Evolutionary conservation across 1,284 basidiomycete species (phyloP).

Genomic region (Pholiota adiposa): DNA sequence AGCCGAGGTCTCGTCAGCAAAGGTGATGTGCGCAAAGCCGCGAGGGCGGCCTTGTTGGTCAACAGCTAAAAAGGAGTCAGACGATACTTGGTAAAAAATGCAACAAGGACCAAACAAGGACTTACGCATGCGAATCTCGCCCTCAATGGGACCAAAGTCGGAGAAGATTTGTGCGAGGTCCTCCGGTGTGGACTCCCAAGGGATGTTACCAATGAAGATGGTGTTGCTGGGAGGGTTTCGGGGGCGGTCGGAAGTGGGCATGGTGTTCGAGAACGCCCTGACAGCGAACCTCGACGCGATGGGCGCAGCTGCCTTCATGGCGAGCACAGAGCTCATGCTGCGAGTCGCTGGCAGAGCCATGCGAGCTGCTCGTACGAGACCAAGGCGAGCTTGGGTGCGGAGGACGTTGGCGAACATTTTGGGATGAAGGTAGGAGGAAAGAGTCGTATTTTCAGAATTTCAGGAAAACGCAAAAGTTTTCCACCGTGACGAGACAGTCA

Average conservation of each 20-base stretch:
- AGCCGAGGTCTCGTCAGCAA: constrained; percentile 38
- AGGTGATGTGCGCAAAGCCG: constrained; percentile 52
- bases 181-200: constrained; percentile 42
- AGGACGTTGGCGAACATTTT: constrained; percentile 38
- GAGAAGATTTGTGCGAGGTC: constrained; percentile 41
- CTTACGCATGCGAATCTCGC: constrained; percentile 38
- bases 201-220: constrained; percentile 51
- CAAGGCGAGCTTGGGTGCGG: constrained; percentile 35
- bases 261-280: constrained; percentile 22
- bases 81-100: not conserved
- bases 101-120: constrained; percentile 22
- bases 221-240: constrained; percentile 29
- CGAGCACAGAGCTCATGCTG: constrained; percentile 14
- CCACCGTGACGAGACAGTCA: not conserved
- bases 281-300: constrained; percentile 14
- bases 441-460: not conserved
- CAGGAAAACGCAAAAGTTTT: not conserved
- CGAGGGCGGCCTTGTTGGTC: constrained; percentile 38
- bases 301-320: constrained; percentile 1
- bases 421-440: constrained; percentile 12
- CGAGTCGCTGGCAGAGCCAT: constrained; percentile 19
- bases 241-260: not conserved
- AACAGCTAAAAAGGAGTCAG: constrained; percentile 25
- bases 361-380: constrained; percentile 24
- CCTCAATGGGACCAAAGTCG: constrained; percentile 38